phyloP scores from a whole-genome alignment of 2,329 filamentous ascomycete species.

The Onygenales sp. region DNA sequence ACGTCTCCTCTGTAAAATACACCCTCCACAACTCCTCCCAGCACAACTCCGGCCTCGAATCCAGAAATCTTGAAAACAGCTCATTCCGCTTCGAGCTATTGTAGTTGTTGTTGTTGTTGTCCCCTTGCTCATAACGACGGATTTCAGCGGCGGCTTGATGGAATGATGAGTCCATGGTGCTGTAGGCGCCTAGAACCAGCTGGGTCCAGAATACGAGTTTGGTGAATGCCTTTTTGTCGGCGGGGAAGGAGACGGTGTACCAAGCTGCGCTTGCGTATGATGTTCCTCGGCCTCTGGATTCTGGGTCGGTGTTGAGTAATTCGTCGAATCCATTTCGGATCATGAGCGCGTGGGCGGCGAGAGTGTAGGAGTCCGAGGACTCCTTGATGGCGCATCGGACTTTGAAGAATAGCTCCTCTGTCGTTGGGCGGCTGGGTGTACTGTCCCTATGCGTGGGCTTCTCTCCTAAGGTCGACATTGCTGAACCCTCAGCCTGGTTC shows the following conservation, averaged over 20 bases:
- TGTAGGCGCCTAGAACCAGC: conserved; percentile 14
- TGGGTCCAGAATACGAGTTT: conserved; percentile 22
- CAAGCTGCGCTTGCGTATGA: not conserved
- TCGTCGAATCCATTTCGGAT: not conserved
- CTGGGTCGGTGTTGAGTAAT: not conserved
- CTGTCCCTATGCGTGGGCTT: not conserved
- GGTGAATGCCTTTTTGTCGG: conserved; percentile 12
- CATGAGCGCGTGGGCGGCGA: not conserved
- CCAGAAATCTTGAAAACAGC: conserved; percentile 16
- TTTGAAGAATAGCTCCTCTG: not conserved
- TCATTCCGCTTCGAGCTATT: not conserved
- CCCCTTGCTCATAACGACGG: not conserved
- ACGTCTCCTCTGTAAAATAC: conserved; percentile 17
- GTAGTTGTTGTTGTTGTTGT: no score
- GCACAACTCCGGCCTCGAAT: conserved; percentile 12
- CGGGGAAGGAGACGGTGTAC: not conserved
- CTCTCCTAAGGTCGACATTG: not conserved
- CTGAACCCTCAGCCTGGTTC: not conserved
- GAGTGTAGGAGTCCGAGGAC: not conserved
- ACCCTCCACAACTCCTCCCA: conserved; percentile 19
- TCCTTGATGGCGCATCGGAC: conserved; percentile 2
- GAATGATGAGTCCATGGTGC: not conserved
- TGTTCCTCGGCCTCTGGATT: not conserved
- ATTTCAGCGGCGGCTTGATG: not conserved
- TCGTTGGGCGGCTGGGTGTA: not conserved